Evolutionary conservation across 2,329 filamentous ascomycete genomes (phyloP).

Genomic region (Byssoonygena ceratinophila): DNA sequence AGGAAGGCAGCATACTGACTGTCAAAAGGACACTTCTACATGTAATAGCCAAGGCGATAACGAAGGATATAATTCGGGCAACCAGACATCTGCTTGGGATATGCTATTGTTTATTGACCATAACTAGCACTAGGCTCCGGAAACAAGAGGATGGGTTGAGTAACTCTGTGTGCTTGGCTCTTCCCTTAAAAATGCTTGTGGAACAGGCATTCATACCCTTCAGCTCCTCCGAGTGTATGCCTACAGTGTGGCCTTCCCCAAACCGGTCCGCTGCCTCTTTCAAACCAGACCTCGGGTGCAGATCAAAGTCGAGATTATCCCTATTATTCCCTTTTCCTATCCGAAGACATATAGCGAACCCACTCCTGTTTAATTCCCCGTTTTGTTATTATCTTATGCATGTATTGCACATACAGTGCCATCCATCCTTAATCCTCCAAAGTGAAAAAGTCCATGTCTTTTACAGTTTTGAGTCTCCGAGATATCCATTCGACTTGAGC

Average conservation of each 20-base stretch:
- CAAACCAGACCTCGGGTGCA: too few relatives aligned
- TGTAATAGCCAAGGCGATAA: neutral
- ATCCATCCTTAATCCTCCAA: neutral
- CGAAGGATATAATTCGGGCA: neutral
- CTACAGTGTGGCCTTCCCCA: too few relatives aligned
- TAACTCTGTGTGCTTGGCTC: too few relatives aligned
- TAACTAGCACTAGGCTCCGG: too few relatives aligned
- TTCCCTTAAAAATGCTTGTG: too few relatives aligned
- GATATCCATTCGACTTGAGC: conserved; percentile 56
- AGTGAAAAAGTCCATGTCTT: neutral
- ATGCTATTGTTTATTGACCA: too few relatives aligned
- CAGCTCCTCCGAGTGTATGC: too few relatives aligned
- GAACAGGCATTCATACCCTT: too few relatives aligned
- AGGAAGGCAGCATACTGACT: neutral
- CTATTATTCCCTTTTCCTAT: neutral
- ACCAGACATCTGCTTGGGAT: neutral
- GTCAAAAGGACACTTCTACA: too few relatives aligned
- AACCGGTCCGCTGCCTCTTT: too few relatives aligned
- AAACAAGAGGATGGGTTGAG: too few relatives aligned
- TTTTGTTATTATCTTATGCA: neutral
- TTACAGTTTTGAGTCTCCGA: conserved; percentile 9
- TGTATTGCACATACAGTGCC: neutral
- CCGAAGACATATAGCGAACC: neutral
- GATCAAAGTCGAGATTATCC: too few relatives aligned
- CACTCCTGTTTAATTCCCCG: neutral